Evolutionary conservation across 805 yeast species (phyloP), one percentile per base, ranked within the genome.

Genomic region (Pichia paraexigua): DNA sequence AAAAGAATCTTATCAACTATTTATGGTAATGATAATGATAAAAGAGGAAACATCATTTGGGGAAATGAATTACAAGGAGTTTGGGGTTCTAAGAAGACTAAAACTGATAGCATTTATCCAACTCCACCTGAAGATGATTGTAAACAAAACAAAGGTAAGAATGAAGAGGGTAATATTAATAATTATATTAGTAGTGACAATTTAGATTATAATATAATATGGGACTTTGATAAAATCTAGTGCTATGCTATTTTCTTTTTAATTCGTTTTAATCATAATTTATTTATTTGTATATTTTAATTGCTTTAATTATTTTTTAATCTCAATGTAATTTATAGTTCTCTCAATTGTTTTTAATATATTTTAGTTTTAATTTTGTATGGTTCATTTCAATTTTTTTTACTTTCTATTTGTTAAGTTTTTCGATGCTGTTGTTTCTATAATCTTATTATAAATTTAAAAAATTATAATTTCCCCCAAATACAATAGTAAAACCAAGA

Each of bases 61-160:
- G 49, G 37, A 9, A n/a, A 9, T 6, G 42, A 41, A 12, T 7
- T 43, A 11, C 20, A 50, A 20, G 18, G 47, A 9, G 17, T 30
- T 11, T 49, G 43, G 44, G 30, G 24, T 12, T 27, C 11, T n/a
- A 46, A 20, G 12, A 37, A 30, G 35, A 32, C n/a, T 7, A 43
- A 27, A 22, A 8, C 13, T 5, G 25, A 27, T 15, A 39, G 28
- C 3, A 22, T 47, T n/a, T 65, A 65, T 41, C 71, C 71, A 35
- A 67, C 73, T 2, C 72, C 73, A 5, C 73, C 72, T 6, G 71
- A 66, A 45, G 72, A 68, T 3, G 46, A 48, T 10, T 53, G 43
- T 37, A 30, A 28, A 24, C 11, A 4, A 6, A 18, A 21, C 6
- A 41, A 22, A 17, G n/a, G 18, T 17, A 41, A 41, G 20, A 13